Base-by-base conservation (phyloP, 163 green algal genomes). In the Trebouxia gelatinosa region DNA sequence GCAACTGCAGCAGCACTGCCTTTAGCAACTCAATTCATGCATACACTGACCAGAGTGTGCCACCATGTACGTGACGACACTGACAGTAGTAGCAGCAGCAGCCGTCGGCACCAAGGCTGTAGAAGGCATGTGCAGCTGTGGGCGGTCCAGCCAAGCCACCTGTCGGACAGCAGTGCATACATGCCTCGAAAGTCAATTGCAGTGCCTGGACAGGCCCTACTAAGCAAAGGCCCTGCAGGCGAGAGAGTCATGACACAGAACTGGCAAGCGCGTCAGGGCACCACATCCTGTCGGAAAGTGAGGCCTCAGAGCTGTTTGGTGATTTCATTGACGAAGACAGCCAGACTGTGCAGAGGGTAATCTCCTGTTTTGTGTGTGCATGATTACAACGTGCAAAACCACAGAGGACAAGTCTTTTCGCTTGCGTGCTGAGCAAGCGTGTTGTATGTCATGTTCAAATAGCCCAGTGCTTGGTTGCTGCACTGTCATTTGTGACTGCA, bases 291-390 rank as follows among this genome's bases (percentile, higher is more conserved):
- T 79, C 74, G 23, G 70, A 78, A 4, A 66, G 50, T 26, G 70
- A 67, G 17, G 51, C 51, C 17, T 78, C 70, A 35, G 70, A 78
- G 31, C 57, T 82, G 28, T 83, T 59, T 31, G 83, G 68, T 0
- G 80, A 89, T 32, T 84, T 57, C 46, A 88, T 88, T 46, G 84
- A 88, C 23, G 84, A 88, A 74, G 81, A 88, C 29, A 78, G 40
- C n/a, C 77, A 84, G 51, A 65, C 48, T 50, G 70, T 78, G 32
- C 34, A 67, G 29, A 29, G 51, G 6, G 70, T 78, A 19, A 68
- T n/a, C n/a, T n/a, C n/a, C n/a, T n/a, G 70, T 7, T 37, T 26
- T 66, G 57, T 26, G 31, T 6, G 26, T 26, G 26, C 57, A 66
- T 66, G 26, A 32, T 26, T 66, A 9, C 28, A 2, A 28, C 26